Conservation (phyloP, 2,329 filamentous ascomycete genomes). For the Hypomyces perniciosus region DNA sequence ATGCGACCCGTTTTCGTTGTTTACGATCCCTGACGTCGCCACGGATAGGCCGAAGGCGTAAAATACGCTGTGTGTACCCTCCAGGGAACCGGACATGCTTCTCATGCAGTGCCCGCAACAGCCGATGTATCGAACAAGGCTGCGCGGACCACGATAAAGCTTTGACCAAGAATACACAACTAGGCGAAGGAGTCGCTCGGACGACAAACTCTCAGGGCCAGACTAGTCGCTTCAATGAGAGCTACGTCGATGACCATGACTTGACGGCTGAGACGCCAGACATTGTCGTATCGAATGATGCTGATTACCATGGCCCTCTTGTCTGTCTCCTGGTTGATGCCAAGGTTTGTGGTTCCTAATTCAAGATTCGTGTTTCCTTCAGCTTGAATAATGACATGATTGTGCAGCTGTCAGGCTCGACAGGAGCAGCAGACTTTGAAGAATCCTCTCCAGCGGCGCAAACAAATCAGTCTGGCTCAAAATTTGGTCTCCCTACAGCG, state of each 20-base stretch:
- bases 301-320: slow-evolving; percentile 2
- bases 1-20: neutral
- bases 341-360: neutral
- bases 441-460: neutral
- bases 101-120: slow-evolving; percentile 25
- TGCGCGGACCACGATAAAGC: neutral
- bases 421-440: neutral
- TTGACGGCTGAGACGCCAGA: neutral
- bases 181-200: neutral
- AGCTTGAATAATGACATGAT: neutral
- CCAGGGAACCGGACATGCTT: slow-evolving; percentile 35
- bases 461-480: neutral
- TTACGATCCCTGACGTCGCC: neutral
- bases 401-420: neutral
- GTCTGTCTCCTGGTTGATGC: slow-evolving; percentile 7
- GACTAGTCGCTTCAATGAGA: neutral
- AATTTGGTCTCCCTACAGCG: neutral
- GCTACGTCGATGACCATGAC: neutral
- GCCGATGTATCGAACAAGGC: slow-evolving; percentile 14
- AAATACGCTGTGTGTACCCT: slow-evolving; percentile 39
- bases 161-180: neutral
- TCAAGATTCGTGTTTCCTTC: neutral
- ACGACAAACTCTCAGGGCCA: neutral
- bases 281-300: neutral
- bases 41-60: slow-evolving; percentile 37